Evolutionary conservation across 106 monocot species (phyloP), one percentile per base, ranked within the genome.

Genomic region (Allium sativum): DNA sequence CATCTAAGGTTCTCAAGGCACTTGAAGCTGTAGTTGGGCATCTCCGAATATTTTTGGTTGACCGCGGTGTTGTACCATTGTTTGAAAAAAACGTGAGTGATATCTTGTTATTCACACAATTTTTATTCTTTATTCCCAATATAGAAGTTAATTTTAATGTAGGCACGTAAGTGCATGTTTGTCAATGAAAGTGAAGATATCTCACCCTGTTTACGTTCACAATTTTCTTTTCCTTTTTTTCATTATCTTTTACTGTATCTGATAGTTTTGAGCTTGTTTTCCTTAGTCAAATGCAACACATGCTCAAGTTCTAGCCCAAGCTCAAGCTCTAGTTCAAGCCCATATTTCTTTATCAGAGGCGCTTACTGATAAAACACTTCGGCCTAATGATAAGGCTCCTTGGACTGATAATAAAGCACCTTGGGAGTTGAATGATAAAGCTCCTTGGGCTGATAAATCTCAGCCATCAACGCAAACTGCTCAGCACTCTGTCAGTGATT

Each of bases 11-110:
- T 45, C 63, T 90, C 40, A 96, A 87, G 72, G 95, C 79, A 53
- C 81, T 96, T 50, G 71, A 81, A 81, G 70, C 74, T 68, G 84
- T 87, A 22, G 62, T 82, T 60, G 73, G 84, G 0, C 79, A 87
- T 74, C 84, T 96, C 12, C 64, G 95, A 46, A 96, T 82, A 59
- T 96, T 96, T 75, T 72, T 96, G 65, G 87, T 96, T 68, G 90
- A 96, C 66, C 95, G 74, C 45, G 82, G 90, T 45, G 68, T 96
- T 50, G 62, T 96, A 18, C 87, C 95, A 51, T 73, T 96, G 47
- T 96, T 90, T 65, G 90, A 96, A 48, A 81, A 87, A 45, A 79
- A 7, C 73, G 95, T 96, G 72, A 79, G 90, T 52, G 2, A 11
- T 45, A 21, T 18, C 51, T 66, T 55, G 18, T 55, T 43, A 8